Evolutionary conservation across 371 early-diverging fungal genomes (phyloP).

Genomic region (Batkoa obscura): DNA sequence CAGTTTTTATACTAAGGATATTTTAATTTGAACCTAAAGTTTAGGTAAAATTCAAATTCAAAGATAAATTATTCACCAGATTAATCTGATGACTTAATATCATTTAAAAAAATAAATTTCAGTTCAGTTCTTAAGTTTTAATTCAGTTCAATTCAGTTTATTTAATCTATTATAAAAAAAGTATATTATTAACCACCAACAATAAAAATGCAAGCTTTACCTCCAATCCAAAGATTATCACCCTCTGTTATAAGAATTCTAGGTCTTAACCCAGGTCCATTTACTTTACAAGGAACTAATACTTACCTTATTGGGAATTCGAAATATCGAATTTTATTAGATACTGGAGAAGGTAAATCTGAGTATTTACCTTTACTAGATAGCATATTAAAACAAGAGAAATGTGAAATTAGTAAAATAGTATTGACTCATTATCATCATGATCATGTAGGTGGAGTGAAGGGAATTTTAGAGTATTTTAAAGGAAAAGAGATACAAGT

Average conservation of each 20-base stretch:
- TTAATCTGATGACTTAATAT: too few relatives aligned
- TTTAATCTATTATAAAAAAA: too few relatives aligned
- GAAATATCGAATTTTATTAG: slow-evolving; percentile 41
- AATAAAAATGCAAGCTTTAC: too few relatives aligned
- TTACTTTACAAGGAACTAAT: slow-evolving; percentile 72
- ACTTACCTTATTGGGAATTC: slow-evolving; percentile 75
- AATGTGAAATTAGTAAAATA: slow-evolving; percentile 42
- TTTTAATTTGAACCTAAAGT: too few relatives aligned
- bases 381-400: slow-evolving; percentile 23
- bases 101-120: too few relatives aligned
- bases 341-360: slow-evolving; percentile 60
- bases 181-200: too few relatives aligned
- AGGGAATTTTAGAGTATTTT: slow-evolving; percentile 11
- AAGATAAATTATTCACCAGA: too few relatives aligned
- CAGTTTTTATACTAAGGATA: too few relatives aligned
- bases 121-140: too few relatives aligned
- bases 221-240: slow-evolving; percentile 17
- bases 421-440: slow-evolving; percentile 69
- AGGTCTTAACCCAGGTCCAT: slow-evolving; percentile 52
- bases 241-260: slow-evolving; percentile 32
- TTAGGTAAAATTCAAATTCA: too few relatives aligned
- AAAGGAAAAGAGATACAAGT: slow-evolving; percentile 10
- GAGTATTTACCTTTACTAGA: slow-evolving; percentile 35
- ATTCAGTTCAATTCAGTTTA: too few relatives aligned
- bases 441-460: slow-evolving; percentile 63